Evolutionary conservation across 805 yeast species (phyloP).

Genomic region (Barnettozyma sp.): DNA sequence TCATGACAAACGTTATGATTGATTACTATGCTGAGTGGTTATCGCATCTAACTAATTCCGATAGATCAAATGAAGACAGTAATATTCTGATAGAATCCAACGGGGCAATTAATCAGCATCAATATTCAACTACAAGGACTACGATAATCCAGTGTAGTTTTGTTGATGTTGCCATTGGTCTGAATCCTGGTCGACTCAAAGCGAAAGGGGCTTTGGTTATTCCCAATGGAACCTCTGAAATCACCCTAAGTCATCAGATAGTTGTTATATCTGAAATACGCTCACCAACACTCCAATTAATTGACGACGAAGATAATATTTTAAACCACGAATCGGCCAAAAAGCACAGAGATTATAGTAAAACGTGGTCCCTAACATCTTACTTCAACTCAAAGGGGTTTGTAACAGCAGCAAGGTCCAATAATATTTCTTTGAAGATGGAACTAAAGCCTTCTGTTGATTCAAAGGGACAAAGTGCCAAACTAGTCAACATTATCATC

Average conservation of each 20-base stretch:
- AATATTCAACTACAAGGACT: conserved; percentile 6
- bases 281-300: conserved; percentile 44
- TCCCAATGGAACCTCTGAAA: conserved; percentile 47
- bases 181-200: conserved; percentile 53
- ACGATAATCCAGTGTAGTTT: conserved; percentile 21
- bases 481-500: conserved; percentile 37
- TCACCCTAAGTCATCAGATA: conserved; percentile 31
- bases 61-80: conserved; percentile 7
- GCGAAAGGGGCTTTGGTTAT: conserved; percentile 49
- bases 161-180: conserved; percentile 51
- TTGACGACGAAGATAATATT: conserved; percentile 51
- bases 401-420: conserved; percentile 43
- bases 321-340: conserved; percentile 25
- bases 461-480: conserved; percentile 1
- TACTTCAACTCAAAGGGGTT: conserved; percentile 43
- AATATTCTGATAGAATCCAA: not conserved
- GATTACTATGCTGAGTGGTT: conserved; percentile 62
- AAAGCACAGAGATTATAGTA: conserved; percentile 18
- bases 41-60: conserved; percentile 30
- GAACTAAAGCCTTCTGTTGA: conserved; percentile 28
- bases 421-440: conserved; percentile 22
- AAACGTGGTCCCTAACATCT: conserved; percentile 36
- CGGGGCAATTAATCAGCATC: conserved; percentile 8
- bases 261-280: conserved; percentile 31
- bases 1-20: conserved; percentile 40